Percentiles rank a stretch among this genome's conserved stretches.
phyloP scores from a whole-genome alignment of 805 yeast genomes.

The Spathaspora sp. region DNA sequence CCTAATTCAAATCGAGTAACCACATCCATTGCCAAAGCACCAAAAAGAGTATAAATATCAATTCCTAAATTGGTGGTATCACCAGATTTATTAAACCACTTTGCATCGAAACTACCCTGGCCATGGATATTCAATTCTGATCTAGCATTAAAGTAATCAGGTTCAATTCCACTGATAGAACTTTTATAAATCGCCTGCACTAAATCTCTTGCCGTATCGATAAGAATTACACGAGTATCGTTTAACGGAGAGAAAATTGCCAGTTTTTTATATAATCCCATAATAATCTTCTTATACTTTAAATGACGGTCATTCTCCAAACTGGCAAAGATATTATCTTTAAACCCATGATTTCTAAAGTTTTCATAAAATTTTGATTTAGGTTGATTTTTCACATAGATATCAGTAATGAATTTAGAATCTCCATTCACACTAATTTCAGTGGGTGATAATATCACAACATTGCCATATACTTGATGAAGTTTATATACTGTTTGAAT shows the following conservation, averaged over 20 bases:
- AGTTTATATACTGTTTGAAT: slow-evolving; percentile 38
- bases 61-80: slow-evolving; percentile 32
- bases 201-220: slow-evolving; percentile 24
- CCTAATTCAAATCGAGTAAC: slow-evolving; percentile 63
- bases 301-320: slow-evolving; percentile 48
- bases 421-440: slow-evolving; percentile 59
- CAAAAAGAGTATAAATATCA: slow-evolving; percentile 62
- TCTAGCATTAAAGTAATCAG: slow-evolving; percentile 31
- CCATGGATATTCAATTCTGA: slow-evolving; percentile 31
- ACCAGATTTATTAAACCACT: slow-evolving; percentile 27
- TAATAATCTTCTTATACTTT: slow-evolving; percentile 27
- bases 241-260: slow-evolving; percentile 29
- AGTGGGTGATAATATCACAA: slow-evolving; percentile 57
- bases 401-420: slow-evolving; percentile 45
- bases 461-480: slow-evolving; percentile 57
- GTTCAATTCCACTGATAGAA: slow-evolving; percentile 28
- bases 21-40: slow-evolving; percentile 70
- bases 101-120: slow-evolving; percentile 22
- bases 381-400: slow-evolving; percentile 56
- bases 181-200: slow-evolving; percentile 21
- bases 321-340: slow-evolving; percentile 56
- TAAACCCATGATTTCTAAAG: slow-evolving; percentile 52
- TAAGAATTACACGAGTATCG: slow-evolving; percentile 20
- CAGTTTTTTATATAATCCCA: slow-evolving; percentile 31
- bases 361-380: slow-evolving; percentile 56